Conservation (phyloP, 179 eudicot genomes). For the Amaranthus tricolor region DNA sequence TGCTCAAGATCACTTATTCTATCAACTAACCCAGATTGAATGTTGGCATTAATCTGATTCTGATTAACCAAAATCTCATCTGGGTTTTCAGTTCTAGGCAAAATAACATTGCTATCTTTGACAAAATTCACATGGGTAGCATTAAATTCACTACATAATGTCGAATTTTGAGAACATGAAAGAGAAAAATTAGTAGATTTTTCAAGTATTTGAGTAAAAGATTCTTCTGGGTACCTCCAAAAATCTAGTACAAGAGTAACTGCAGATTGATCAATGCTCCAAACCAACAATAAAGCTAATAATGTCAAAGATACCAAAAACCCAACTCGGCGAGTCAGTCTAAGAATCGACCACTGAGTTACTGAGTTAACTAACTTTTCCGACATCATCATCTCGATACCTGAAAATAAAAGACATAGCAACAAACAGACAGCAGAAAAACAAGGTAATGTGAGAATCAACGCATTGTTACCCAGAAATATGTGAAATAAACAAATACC, state of each 20-base stretch:
- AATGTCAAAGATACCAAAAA: slow-evolving; percentile 15
- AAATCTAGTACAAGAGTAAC: slow-evolving; percentile 24
- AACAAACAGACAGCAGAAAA: slow-evolving; percentile 23
- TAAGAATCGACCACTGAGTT: slow-evolving; percentile 35
- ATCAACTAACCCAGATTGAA: slow-evolving; percentile 21
- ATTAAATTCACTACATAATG: slow-evolving; percentile 14
- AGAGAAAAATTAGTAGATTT: slow-evolving; percentile 1
- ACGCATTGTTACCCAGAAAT: slow-evolving; percentile 15
- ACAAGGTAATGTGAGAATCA: slow-evolving; percentile 25
- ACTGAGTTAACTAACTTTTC: slow-evolving; percentile 39
- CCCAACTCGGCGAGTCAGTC: slow-evolving; percentile 40
- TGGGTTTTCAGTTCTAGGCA: slow-evolving; percentile 27
- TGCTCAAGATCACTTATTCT: not conserved
- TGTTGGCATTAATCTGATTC: slow-evolving; percentile 16
- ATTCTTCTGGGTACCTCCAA: slow-evolving; percentile 37
- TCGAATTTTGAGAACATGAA: not conserved
- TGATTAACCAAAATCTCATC: slow-evolving; percentile 20
- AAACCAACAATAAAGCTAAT: slow-evolving; percentile 31
- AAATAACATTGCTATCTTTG: slow-evolving; percentile 13
- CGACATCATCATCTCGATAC: slow-evolving; percentile 35
- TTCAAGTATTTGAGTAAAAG: slow-evolving; percentile 10
- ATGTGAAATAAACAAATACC: slow-evolving; percentile 13
- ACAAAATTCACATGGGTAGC: slow-evolving; percentile 14
- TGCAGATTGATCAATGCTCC: slow-evolving; percentile 37
- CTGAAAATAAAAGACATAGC: slow-evolving; percentile 21